These are phyloP conservation scores for Herpetospermum pedunculosum DNA, from an alignment of 306 rosid genomes.

Conservation along the genomic window DNA sequence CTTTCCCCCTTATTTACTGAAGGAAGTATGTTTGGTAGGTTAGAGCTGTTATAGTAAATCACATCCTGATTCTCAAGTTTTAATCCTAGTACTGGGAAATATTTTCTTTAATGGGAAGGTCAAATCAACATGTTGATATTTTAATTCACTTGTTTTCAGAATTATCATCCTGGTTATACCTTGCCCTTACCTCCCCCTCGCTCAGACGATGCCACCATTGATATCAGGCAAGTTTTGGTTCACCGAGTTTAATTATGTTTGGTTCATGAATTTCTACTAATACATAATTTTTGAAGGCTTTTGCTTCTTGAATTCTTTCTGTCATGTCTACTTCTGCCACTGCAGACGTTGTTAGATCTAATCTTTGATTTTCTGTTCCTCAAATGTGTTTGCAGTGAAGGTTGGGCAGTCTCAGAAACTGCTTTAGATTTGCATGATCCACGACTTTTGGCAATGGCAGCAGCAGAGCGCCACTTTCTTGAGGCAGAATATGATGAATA, in stretches of 20 bases:
- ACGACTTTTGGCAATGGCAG: conserved; percentile 86
- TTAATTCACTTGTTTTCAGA: conserved; percentile 30
- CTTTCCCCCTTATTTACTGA: not conserved
- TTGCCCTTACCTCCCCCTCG: conserved; percentile 71
- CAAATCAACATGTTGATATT: not conserved
- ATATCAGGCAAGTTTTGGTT: conserved; percentile 54
- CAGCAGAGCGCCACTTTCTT: conserved; percentile 79
- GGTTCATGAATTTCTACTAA: not conserved
- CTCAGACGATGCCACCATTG: conserved; percentile 78
- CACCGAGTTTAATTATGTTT: not conserved
- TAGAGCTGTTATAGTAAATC: not conserved
- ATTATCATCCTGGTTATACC: conserved; percentile 74
- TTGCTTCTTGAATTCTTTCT: not conserved
- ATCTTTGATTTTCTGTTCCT: conserved; percentile 7
- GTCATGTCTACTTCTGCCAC: not conserved
- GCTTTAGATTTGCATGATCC: conserved; percentile 94
- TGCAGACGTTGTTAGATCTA: not conserved
- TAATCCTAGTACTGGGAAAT: not conserved
- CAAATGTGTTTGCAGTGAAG: conserved; percentile 39
- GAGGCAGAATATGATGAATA: conserved; percentile 95
- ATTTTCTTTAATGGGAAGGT: not conserved
- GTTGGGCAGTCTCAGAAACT: conserved; percentile 93
- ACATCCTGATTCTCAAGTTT: not conserved
- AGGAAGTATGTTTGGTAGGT: not conserved
- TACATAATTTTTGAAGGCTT: not conserved